A percentile compares a stretch with the other conserved stretches of the same genome.
These are phyloP conservation scores for Pseudogymnoascus sp. DNA, from an alignment of 2,329 filamentous ascomycete species.

Conservation along the genomic window DNA sequence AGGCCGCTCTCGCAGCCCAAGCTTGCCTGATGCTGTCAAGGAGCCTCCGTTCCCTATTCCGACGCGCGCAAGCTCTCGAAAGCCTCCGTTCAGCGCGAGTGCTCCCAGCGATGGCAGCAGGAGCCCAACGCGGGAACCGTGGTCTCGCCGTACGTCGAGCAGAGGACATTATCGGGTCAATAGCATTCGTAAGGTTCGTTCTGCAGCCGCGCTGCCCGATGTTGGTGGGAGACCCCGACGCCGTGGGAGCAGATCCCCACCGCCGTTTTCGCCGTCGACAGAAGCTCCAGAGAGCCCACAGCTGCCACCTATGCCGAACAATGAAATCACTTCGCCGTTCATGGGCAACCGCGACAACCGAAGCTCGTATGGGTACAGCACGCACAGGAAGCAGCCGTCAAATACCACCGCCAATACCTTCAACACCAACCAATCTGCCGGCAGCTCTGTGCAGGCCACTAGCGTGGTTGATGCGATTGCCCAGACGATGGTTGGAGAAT, in stretches of 20 bases:
- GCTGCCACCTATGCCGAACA: slow-evolving; percentile 64
- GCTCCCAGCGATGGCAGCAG: slow-evolving; percentile 60
- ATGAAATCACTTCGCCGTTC: slow-evolving; percentile 59
- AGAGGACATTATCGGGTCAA: slow-evolving; percentile 44
- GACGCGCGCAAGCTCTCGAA: slow-evolving; percentile 76
- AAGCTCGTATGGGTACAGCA: slow-evolving; percentile 35
- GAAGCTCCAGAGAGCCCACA: slow-evolving; percentile 61
- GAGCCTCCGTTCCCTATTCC: slow-evolving; percentile 89
- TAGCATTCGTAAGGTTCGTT: slow-evolving; percentile 76
- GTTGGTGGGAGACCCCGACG: slow-evolving; percentile 40
- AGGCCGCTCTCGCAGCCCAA: slow-evolving; percentile 56
- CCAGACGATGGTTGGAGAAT: slow-evolving; percentile 96
- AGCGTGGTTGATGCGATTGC: slow-evolving; percentile 94
- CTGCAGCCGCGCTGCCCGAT: slow-evolving; percentile 63
- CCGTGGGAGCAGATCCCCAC: slow-evolving; percentile 51
- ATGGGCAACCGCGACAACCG: slow-evolving; percentile 31
- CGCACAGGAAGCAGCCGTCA: slow-evolving; percentile 50
- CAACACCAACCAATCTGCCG: slow-evolving; percentile 40
- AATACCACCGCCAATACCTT: slow-evolving; percentile 39
- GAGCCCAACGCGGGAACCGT: slow-evolving; percentile 63
- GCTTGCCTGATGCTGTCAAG: slow-evolving; percentile 45
- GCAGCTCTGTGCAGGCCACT: slow-evolving; percentile 56
- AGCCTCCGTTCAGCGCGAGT: slow-evolving; percentile 58
- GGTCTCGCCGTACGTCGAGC: slow-evolving; percentile 42
- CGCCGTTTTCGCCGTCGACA: slow-evolving; percentile 59